A percentile compares a stretch with the other conserved stretches of the same genome.
Conservation (phyloP, 2,329 filamentous ascomycete genomes). For the Alternaria consortialis region DNA sequence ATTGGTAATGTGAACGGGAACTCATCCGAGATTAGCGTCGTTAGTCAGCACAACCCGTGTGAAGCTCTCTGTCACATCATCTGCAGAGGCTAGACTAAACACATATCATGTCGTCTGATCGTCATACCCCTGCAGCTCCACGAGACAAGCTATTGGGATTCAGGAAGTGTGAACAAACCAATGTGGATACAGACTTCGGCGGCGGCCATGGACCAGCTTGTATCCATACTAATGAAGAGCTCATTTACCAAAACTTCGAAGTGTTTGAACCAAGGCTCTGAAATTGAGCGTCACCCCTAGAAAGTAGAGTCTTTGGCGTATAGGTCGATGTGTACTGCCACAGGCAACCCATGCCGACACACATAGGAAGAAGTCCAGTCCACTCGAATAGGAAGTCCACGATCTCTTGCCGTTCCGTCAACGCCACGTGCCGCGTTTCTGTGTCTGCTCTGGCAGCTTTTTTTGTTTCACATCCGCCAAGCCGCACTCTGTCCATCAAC, state of each 20-base stretch:
- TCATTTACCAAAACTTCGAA: background rate
- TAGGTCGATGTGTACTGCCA: background rate
- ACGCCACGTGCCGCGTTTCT: background rate
- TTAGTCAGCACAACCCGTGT: conserved; percentile 19
- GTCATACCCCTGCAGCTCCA: conserved; percentile 1
- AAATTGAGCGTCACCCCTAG: background rate
- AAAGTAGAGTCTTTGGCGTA: background rate
- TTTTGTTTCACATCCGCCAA: conserved; percentile 34
- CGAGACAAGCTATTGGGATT: background rate
- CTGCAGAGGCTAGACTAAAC: background rate
- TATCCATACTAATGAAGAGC: background rate
- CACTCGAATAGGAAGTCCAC: background rate
- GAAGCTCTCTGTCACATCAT: conserved; percentile 1
- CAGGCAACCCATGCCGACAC: background rate
- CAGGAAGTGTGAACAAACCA: background rate
- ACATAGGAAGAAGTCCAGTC: background rate
- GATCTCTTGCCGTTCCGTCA: background rate
- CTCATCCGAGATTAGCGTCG: conserved; percentile 17
- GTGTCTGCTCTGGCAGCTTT: background rate
- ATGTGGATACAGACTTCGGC: background rate
- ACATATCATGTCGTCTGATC: conserved; percentile 2
- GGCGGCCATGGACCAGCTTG: background rate
- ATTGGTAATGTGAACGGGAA: conserved; percentile 23
- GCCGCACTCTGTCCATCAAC: conserved; percentile 24
- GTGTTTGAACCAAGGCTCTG: background rate